Base-by-base conservation (phyloP, 495 filamentous ascomycete species). In the Rostrohypoxylon terebratum region DNA sequence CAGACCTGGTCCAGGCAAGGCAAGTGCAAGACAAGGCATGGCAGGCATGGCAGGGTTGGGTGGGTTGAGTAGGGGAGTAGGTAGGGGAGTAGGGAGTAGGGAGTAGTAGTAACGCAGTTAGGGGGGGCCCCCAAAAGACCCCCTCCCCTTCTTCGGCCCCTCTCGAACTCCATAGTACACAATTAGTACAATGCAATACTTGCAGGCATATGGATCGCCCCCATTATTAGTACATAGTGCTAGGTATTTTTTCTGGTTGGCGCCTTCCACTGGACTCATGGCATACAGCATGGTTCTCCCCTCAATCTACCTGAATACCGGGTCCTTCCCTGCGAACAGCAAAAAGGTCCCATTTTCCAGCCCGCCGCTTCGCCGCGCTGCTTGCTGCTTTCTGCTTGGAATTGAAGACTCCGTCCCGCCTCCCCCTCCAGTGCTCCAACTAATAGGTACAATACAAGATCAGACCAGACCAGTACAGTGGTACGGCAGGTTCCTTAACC, bases 251-350 rank as follows among this genome's bases (percentile, higher is more conserved):
- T 59, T 45, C 40, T 7, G 40, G 42, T 50, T 63, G 63, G 63
- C 58, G 33, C 36, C 25, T 69, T 69, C 59, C 33, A 59, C 50
- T 48, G 42, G 16, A 69, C 66, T 65, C 54, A 70, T 74, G 65
- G 53, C 58, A 63, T 40, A 61, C 48, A 25, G 55, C 61, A 70
- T 66, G 66, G 71, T 67, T 74, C 55, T 67, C 62, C 71, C 67
- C 66, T 66, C 67, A 74, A 74, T 48, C 71, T 71, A 75, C 72
- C 72, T 75, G 72, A 75, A 71, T 71, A 75, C 59, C 68, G 72
- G 72, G 72, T 72, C 72, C 51, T 38, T 38, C 51, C 59, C 53
- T 59, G 45, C 54, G 31, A 59, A 54, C 48, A 72, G 36, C 42
- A 54, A 63, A 59, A 74, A 68, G 45, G 71, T 14, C 55, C 55